Evolutionary conservation across 1,139 yeast species (phyloP).

Genomic region (Debaryomyces robertsiae): DNA sequence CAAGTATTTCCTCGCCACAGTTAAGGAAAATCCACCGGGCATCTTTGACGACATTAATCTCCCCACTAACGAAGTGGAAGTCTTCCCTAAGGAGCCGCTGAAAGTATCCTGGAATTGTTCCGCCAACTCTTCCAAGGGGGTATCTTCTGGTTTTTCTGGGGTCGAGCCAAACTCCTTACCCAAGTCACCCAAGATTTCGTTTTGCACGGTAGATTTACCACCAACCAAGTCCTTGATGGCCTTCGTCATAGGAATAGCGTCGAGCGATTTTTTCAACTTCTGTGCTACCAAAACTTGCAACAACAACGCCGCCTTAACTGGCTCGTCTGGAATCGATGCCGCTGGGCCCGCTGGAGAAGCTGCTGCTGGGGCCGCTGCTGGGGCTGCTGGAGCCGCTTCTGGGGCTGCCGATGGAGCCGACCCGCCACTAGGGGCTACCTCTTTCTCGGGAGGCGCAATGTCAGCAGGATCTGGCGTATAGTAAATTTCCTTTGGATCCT

Average conservation of each 20-base stretch:
- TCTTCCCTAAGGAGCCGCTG: constrained; percentile 88
- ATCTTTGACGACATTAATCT: constrained; percentile 93
- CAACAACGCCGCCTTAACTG: constrained; percentile 80
- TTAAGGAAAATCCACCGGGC: constrained; percentile 98
- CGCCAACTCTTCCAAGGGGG: constrained; percentile 93
- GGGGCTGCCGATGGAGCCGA: constrained; percentile 49
- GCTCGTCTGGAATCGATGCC: constrained; percentile 83
- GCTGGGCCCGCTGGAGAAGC: constrained; percentile 73
- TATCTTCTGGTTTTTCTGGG: constrained; percentile 98
- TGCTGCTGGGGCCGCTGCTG: constrained; percentile 59
- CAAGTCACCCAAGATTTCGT: constrained; percentile 95
- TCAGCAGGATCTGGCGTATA: constrained; percentile 87
- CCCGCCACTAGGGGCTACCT: constrained; percentile 29
- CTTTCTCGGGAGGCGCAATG: constrained; percentile 43
- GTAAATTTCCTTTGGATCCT: constrained; percentile 94
- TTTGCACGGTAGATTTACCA: constrained; percentile 97
- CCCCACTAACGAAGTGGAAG: constrained; percentile 83
- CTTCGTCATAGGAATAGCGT: constrained; percentile 82
- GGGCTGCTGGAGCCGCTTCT: constrained; percentile 46
- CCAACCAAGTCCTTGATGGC: constrained; percentile 96
- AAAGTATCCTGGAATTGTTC: constrained; percentile 92
- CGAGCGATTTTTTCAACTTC: constrained; percentile 88
- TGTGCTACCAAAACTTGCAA: constrained; percentile 93
- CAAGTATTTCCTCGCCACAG: constrained; percentile 87
- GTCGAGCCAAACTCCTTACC: constrained; percentile 98